Evolutionary conservation across 2,329 filamentous ascomycete genomes (phyloP), one percentile per base, ranked within the genome.

Genomic region (Drechslerella stenobrocha): DNA sequence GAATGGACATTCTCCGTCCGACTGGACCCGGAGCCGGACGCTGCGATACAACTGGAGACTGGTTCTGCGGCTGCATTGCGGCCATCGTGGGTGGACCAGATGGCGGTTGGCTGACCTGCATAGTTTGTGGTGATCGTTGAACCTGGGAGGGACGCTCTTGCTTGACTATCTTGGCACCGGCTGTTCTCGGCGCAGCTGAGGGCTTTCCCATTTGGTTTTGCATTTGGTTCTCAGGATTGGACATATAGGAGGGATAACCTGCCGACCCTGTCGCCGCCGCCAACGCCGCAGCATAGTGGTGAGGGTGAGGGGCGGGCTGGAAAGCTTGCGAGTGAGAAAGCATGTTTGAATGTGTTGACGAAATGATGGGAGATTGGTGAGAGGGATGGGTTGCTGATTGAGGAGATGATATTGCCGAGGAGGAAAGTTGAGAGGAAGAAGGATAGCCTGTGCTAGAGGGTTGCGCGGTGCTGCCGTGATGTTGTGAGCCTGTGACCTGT

Each of bases 271-370:
- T 69, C 26, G 64, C 64, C 15, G 64, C 64, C 22, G 64, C 64
- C 20, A 69, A 37, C n/a, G 64, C 64, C 20, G 64, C 64, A 23
- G 64, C 64, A 63, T 69, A 69, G 46, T 69, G 64, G 35, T 69
- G 57, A 69, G 64, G 64, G 35, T 69, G 57, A 69, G 64, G 64
- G 52, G 57, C 47, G 15, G 64, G 64, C 13, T 61, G 58, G 63
- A 63, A 69, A 40, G 51, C 34, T 56, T 69, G 64, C 46, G 40
- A 32, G 24, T 59, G 63, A 55, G 64, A 63, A 15, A 69, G 56
- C 64, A 69, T 69, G 34, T 69, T 61, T 37, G 57, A 30, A 47
- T 69, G 64, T 56, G 47, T 23, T 8, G 57, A 55, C 51, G 64
- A 44, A 30, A 69, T 35, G 11, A 61, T 40, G 26, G 55, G 64